These are phyloP conservation scores for Brassica incana DNA, from an alignment of 345 rosid genomes.

Conservation along the genomic window DNA sequence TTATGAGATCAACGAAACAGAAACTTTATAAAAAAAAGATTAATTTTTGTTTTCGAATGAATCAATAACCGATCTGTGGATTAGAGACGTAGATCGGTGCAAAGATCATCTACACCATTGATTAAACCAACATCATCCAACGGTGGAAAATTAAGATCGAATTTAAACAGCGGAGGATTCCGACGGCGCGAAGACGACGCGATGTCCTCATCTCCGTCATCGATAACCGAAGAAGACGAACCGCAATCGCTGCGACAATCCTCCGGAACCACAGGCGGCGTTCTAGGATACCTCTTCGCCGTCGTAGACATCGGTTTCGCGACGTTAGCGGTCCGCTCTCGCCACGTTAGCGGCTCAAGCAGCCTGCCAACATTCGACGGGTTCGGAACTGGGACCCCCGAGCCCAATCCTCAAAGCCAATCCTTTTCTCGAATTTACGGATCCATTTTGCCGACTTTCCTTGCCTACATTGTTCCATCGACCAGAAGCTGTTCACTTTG, in stretches of 20 bases:
- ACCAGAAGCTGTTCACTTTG: too few relatives aligned
- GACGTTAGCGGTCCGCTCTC: too few relatives aligned
- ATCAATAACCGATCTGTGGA: constrained; percentile 24
- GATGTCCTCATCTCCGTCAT: constrained; percentile 45
- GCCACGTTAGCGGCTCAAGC: too few relatives aligned
- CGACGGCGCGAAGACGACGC: constrained; percentile 52
- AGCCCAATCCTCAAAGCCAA: too few relatives aligned
- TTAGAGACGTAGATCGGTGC: constrained; percentile 79
- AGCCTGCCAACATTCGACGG: too few relatives aligned
- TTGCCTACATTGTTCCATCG: too few relatives aligned
- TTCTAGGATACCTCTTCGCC: constrained; percentile 47
- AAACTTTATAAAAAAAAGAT: background rate
- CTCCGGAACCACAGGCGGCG: constrained; percentile 66
- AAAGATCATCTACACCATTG: constrained; percentile 53
- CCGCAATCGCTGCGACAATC: constrained; percentile 94
- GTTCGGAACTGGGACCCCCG: too few relatives aligned
- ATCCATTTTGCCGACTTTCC: too few relatives aligned
- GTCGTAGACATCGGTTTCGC: background rate
- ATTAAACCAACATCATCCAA: constrained; percentile 58
- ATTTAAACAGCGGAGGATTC: constrained; percentile 46
- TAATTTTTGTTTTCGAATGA: background rate
- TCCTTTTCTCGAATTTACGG: too few relatives aligned
- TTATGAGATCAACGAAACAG: constrained; percentile 39
- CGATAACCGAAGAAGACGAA: constrained; percentile 84
- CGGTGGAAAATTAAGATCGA: constrained; percentile 87